Percentiles rank a stretch among this genome's conserved stretches.
Conservation (phyloP, 2,329 filamentous ascomycete species). For the Neonectria faginata region DNA sequence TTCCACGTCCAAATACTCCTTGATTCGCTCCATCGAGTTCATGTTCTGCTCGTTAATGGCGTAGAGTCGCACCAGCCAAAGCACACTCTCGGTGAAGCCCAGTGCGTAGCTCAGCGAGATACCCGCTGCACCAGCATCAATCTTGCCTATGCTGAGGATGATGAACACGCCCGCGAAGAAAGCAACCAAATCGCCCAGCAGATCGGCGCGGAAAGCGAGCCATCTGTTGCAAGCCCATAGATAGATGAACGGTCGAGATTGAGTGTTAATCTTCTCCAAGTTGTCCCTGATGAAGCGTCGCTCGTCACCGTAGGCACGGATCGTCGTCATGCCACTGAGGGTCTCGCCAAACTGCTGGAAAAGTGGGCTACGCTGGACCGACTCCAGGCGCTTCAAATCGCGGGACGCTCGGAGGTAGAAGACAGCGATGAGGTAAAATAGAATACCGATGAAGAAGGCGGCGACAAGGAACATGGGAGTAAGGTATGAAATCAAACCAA, state of each 20-base stretch:
- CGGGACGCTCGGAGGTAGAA: slow-evolving; percentile 95
- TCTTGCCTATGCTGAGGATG: slow-evolving; percentile 81
- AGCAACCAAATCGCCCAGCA: slow-evolving; percentile 88
- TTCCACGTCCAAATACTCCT: slow-evolving; percentile 96
- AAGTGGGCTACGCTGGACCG: slow-evolving; percentile 90
- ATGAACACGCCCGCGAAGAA: slow-evolving; percentile 96
- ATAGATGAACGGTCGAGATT: slow-evolving; percentile 94
- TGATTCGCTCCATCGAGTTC: slow-evolving; percentile 98
- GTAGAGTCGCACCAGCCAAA: slow-evolving; percentile 96
- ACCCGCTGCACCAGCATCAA: slow-evolving; percentile 92
- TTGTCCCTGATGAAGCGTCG: slow-evolving; percentile 95
- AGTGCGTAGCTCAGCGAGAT: slow-evolving; percentile 96
- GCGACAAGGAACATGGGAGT: slow-evolving; percentile 93
- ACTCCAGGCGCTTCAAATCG: slow-evolving; percentile 94
- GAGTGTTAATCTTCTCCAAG: slow-evolving; percentile 85
- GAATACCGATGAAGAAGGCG: slow-evolving; percentile 81
- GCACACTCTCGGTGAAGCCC: slow-evolving; percentile 94
- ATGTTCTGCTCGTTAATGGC: slow-evolving; percentile 98
- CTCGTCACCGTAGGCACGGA: slow-evolving; percentile 95
- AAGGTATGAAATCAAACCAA: slow-evolving; percentile 86
- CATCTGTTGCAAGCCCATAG: slow-evolving; percentile 97
- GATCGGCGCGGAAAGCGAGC: slow-evolving; percentile 92
- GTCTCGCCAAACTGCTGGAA: slow-evolving; percentile 99
- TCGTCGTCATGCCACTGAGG: slow-evolving; percentile 92
- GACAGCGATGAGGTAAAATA: slow-evolving; percentile 85